Conservation (phyloP, 441 rosid species). For the Brassica hybrid region DNA sequence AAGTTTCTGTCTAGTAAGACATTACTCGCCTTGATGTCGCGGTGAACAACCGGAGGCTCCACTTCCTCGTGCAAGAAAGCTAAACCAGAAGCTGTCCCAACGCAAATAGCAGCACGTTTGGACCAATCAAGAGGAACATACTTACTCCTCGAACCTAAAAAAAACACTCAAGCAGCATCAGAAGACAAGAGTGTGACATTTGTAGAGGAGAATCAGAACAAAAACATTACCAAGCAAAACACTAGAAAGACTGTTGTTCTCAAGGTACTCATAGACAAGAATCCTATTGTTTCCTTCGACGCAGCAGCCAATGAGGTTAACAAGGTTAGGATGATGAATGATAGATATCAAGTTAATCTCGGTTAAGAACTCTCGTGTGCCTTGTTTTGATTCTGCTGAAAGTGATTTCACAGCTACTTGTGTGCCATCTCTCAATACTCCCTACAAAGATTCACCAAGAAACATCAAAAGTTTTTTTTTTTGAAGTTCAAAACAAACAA, state of each 20-base stretch:
- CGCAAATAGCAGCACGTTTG: slow-evolving; percentile 75
- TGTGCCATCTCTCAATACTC: slow-evolving; percentile 65
- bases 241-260: slow-evolving; percentile 79
- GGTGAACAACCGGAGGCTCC: slow-evolving; percentile 81
- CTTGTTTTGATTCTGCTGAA: slow-evolving; percentile 86
- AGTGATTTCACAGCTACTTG: slow-evolving; percentile 87
- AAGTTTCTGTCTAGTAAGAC: slow-evolving; percentile 77
- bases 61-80: slow-evolving; percentile 86
- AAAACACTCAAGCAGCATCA: slow-evolving; percentile 19
- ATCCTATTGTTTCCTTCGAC: slow-evolving; percentile 64
- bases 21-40: slow-evolving; percentile 95
- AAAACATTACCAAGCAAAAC: slow-evolving; percentile 64
- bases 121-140: slow-evolving; percentile 66
- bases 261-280: slow-evolving; percentile 83
- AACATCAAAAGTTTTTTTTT: no score
- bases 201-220: background rate
- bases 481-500: no score
- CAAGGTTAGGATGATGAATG: slow-evolving; percentile 88
- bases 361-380: slow-evolving; percentile 75
- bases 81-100: slow-evolving; percentile 83
- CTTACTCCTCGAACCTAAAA: slow-evolving; percentile 59
- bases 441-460: slow-evolving; percentile 48
- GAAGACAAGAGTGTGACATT: background rate
- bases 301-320: slow-evolving; percentile 89
- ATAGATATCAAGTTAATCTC: slow-evolving; percentile 75